These are phyloP conservation scores for Magnaporthiopsis rhizophila DNA, from an alignment of 2,329 filamentous ascomycete genomes.

Conservation along the genomic window DNA sequence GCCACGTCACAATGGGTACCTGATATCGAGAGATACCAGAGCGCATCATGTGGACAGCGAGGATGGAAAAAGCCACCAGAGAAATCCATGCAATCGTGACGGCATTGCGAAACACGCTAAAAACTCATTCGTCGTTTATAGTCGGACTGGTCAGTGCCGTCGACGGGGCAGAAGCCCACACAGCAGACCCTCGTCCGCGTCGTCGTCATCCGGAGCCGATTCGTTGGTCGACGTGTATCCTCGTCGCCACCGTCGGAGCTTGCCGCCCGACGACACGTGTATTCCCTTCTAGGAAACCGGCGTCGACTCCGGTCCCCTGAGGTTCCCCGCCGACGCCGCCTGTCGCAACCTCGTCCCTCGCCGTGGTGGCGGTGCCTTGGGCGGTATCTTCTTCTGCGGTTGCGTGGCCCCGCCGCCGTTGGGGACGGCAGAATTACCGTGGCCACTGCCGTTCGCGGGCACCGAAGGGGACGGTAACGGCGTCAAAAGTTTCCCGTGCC, in stretches of 20 bases:
- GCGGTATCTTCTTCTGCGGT: slow-evolving; percentile 15
- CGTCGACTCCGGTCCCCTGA: slow-evolving; percentile 8
- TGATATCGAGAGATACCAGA: too few relatives aligned
- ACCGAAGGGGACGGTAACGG: slow-evolving; percentile 10
- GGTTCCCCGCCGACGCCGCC: slow-evolving; percentile 13
- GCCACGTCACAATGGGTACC: too few relatives aligned
- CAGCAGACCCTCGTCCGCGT: slow-evolving; percentile 3
- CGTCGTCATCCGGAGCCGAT: background rate
- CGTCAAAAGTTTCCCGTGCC: slow-evolving; percentile 40
- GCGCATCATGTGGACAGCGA: too few relatives aligned
- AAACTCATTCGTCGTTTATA: background rate
- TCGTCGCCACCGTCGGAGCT: background rate
- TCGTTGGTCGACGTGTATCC: too few relatives aligned
- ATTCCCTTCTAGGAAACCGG: slow-evolving; percentile 7
- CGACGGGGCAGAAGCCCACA: slow-evolving; percentile 3
- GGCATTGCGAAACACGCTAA: background rate
- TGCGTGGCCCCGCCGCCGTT: slow-evolving; percentile 3
- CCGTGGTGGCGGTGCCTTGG: slow-evolving; percentile 16
- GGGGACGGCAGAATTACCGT: slow-evolving; percentile 2
- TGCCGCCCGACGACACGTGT: slow-evolving; percentile 1
- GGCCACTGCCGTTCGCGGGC: slow-evolving; percentile 12
- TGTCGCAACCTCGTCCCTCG: slow-evolving; percentile 12
- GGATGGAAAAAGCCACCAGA: too few relatives aligned
- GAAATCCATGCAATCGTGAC: background rate
- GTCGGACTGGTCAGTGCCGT: background rate